A percentile compares a stretch with the other conserved stretches of the same genome.
These are phyloP conservation scores for Trypanosoma theileri DNA, from an alignment of 208 protist genomes.

Conservation along the genomic window DNA sequence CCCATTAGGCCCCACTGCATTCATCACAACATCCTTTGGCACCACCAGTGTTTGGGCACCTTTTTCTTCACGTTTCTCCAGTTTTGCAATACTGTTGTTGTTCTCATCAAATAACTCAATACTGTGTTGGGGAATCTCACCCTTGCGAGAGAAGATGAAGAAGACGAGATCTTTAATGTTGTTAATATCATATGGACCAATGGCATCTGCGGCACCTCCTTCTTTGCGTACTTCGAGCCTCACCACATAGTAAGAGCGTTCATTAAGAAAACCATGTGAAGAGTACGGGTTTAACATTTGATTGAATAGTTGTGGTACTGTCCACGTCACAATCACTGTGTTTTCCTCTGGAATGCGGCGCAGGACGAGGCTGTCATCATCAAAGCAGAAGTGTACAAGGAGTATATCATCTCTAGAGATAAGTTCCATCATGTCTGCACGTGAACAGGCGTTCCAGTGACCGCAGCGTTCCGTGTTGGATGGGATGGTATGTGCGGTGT, in stretches of 20 bases:
- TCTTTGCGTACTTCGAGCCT: conserved; percentile 65
- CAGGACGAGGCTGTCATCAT: conserved; percentile 66
- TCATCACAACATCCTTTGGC: conserved; percentile 31
- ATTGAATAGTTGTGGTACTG: conserved; percentile 48
- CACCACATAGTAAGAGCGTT: conserved; percentile 42
- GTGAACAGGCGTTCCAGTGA: conserved; percentile 81
- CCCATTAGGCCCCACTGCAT: conserved; percentile 36
- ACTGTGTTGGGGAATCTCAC: conserved; percentile 63
- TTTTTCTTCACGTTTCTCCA: conserved; percentile 40
- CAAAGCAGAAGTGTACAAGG: conserved; percentile 62
- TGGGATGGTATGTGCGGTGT: conserved; percentile 88
- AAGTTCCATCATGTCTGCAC: conserved; percentile 51
- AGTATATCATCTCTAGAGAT: conserved; percentile 58
- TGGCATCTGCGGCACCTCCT: conserved; percentile 22
- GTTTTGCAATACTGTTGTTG: conserved; percentile 37
- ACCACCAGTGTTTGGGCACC: conserved; percentile 54
- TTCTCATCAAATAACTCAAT: conserved; percentile 60
- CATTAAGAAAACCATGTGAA: conserved; percentile 56
- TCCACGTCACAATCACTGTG: conserved; percentile 55
- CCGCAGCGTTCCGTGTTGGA: conserved; percentile 77
- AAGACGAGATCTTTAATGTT: conserved; percentile 59
- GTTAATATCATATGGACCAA: conserved; percentile 30
- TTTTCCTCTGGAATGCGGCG: conserved; percentile 33
- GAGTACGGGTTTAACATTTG: conserved; percentile 80
- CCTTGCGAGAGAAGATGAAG: conserved; percentile 76